Evolutionary conservation across 192 early-diverging fungal genomes (phyloP), one percentile per base, ranked within the genome.

Genomic region (Linnemannia elongata): DNA sequence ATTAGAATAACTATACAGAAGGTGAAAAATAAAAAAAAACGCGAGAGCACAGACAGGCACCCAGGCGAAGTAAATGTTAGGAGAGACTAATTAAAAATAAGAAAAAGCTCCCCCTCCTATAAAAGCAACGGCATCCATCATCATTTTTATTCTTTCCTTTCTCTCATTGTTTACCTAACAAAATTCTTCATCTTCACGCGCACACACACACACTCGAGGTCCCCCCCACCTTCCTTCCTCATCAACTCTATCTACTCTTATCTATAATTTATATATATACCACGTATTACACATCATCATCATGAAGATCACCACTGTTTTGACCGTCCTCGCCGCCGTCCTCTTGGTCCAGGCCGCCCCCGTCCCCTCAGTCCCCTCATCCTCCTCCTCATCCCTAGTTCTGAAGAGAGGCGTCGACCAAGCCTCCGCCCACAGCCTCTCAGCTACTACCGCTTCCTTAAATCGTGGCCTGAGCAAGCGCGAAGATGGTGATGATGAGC

Each of bases 341-440:
- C 47, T 74, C 41, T 35, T 72, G n/a, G 72, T 85, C 39, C 78
- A 85, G 30, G 72, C 83, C 22, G 77, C 77, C n/a, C 82, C 82
- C 22, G 49, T 84, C 72, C 82, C 30, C 33, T 35, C 27, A 57
- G 33, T 30, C 52, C 22, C 42, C 41, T 45, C 12, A 15, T 0
- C 30, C 12, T 27, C 22, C 24, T 74, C 72, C 7, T 73, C 41
- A 42, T 33, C 60, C 30, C 30, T 15, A 10, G 30, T 12, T 4
- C 35, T 30, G 24, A 66, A 33, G 60, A 66, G 60, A 66, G 35
- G 10, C 60, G 30, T 8, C 24, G 0, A 4, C 9, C 60, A 66
- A 15, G 60, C 60, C n/a, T 66, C 30, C 13, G 1, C 60, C 30
- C n/a, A 66, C 27, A 33, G 3, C 27, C 12, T 30, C 13, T 9